Evolutionary conservation across 352 stramenopile species (phyloP), one percentile per base, ranked within the genome.

Genomic region (Globisporangium radiosum): DNA sequence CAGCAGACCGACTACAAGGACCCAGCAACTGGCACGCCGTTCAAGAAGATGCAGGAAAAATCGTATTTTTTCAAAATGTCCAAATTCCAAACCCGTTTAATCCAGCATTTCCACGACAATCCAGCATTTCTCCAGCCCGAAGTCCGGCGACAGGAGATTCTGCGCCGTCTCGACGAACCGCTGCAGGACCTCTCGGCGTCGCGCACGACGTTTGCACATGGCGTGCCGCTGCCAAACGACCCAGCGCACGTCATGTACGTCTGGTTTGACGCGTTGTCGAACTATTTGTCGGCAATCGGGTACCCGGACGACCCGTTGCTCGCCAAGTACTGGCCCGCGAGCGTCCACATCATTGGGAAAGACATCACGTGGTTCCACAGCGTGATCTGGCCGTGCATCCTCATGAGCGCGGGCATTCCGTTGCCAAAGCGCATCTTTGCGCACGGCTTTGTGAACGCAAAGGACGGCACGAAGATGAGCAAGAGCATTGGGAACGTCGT

Each of bases 31-130:
- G 97, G 97, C 19, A 71, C 85, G 25, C 92, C 94, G 7, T 88
- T 98, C 59, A 98, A 99, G 75, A 97, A 98, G 62, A 98, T 99
- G 68, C 82, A 97, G 64, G 97, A 99, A 76, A 85, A 97, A 66
- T 98, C 88, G 58, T 99, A 99, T 80, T 99, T 99, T 68, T 99
- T 99, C 81, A 95, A 92, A 68, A 99, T 99, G 96, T 97, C 90
- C 66, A 97, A 98, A 59, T 99, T 98, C 72, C 94, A 98, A 63
- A 70, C 96, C 37, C 79, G 74, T 33, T 80, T 99, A n/a, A 69
- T 99, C 48, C 75, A 98, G 65, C 87, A 99, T 69, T 98, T 99
- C 66, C 72, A 97, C 60, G 77, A 88, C 52, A 82, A 99, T 73
- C 96, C 97, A 1, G 72, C 95, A 25, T 99, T 99, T 69, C 86